Conservation (phyloP, 805 yeast species). For the Pichia exigua region DNA sequence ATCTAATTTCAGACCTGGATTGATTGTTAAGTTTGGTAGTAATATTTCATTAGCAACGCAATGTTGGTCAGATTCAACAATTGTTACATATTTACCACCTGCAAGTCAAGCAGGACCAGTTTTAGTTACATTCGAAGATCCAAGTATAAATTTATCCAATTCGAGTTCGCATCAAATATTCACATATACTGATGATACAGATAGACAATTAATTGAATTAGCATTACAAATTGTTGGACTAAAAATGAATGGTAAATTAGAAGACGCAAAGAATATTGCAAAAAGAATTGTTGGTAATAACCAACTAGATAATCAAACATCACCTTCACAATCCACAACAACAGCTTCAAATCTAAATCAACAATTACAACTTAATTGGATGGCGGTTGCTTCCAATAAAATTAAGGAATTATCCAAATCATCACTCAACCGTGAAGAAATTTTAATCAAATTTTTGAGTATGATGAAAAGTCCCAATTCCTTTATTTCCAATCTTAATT, state of each 20-base stretch:
- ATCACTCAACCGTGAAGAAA: constrained; percentile 40
- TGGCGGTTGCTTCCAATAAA: constrained; percentile 43
- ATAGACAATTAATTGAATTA: constrained; percentile 85
- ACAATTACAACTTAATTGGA: constrained; percentile 33
- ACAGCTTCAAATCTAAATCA: constrained; percentile 10
- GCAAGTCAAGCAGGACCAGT: constrained; percentile 88
- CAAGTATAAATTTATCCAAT: constrained; percentile 12
- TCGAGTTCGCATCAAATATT: constrained; percentile 49
- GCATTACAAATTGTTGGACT: constrained; percentile 95
- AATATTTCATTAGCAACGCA: constrained; percentile 76
- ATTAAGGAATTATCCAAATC: constrained; percentile 39
- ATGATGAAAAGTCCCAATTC: constrained; percentile 62
- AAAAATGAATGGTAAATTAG: constrained; percentile 92
- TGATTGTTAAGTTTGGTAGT: constrained; percentile 80
- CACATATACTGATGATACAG: constrained; percentile 92
- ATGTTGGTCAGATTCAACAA: constrained; percentile 93
- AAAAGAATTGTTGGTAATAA: constrained; percentile 76
- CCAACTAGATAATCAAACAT: constrained; percentile 11
- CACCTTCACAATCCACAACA: constrained; percentile 8
- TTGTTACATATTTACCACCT: constrained; percentile 91
- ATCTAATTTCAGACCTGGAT: constrained; percentile 73
- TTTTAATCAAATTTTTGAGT: constrained; percentile 41
- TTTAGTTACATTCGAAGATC: constrained; percentile 61
- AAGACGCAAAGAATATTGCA: constrained; percentile 92
- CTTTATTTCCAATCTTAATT: constrained; percentile 53